Conservation (phyloP, 305 asterid species). For the Fraxinus sp. region DNA sequence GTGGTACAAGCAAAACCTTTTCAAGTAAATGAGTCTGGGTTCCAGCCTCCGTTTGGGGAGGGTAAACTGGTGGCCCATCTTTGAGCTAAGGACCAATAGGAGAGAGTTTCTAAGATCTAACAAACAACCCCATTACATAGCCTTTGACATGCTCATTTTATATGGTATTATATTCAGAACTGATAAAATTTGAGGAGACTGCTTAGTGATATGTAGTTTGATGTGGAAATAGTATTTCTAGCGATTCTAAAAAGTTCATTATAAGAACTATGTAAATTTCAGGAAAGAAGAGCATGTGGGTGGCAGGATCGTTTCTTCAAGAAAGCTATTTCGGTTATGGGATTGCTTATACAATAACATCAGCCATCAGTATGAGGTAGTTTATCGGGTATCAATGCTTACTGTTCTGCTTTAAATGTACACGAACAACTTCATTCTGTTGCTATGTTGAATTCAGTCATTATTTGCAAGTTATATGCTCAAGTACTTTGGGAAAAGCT, state of each 20-base stretch:
- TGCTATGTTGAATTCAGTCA: background rate
- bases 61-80: background rate
- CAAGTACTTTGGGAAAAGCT: background rate
- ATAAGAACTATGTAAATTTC: background rate
- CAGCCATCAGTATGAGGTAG: slow-evolving; percentile 65
- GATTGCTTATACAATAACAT: slow-evolving; percentile 55
- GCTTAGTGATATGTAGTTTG: background rate
- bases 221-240: background rate
- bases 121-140: background rate
- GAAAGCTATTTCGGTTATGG: slow-evolving; percentile 66
- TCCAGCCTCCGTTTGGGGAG: background rate
- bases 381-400: background rate
- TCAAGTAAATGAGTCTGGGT: background rate
- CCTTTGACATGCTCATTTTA: background rate
- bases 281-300: slow-evolving; percentile 64
- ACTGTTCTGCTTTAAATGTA: background rate
- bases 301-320: slow-evolving; percentile 48
- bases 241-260: background rate
- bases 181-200: background rate
- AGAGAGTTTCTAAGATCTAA: background rate
- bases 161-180: background rate
- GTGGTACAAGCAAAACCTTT: background rate
- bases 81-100: background rate
- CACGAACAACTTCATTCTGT: background rate
- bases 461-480: background rate